Percentiles rank a stretch among this genome's conserved stretches.
Evolutionary conservation across 495 filamentous ascomycete species (phyloP).

Genomic region (Penicillium canescens): DNA sequence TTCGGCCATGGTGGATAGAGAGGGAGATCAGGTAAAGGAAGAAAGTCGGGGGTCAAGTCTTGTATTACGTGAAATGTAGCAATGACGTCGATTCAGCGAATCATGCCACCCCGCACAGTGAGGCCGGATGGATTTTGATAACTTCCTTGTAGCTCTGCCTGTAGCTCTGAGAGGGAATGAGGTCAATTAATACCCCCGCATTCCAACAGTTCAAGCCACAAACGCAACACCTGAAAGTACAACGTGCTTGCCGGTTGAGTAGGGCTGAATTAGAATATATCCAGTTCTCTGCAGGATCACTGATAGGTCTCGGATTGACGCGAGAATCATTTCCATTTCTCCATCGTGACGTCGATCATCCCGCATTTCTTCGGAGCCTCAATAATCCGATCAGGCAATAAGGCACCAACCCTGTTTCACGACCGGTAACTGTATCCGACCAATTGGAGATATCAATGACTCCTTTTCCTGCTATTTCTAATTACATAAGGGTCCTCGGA

Average conservation of each 20-base stretch:
- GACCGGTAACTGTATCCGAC: too few relatives aligned
- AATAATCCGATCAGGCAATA: constrained; percentile 23
- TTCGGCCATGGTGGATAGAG: constrained; percentile 31
- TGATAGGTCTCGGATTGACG: constrained; percentile 4
- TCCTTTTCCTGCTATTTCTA: too few relatives aligned
- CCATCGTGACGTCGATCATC: constrained; percentile 35
- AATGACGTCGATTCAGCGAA: constrained; percentile 28
- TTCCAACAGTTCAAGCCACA: neutral
- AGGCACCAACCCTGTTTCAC: constrained; percentile 10
- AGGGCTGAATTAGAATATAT: neutral
- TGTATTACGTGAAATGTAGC: constrained; percentile 14
- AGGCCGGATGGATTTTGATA: neutral
- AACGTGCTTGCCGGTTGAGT: neutral
- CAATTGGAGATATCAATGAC: too few relatives aligned
- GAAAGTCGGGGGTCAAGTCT: neutral
- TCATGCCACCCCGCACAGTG: constrained; percentile 25
- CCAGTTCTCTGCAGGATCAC: neutral
- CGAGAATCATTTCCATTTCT: constrained; percentile 2
- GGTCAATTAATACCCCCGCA: constrained; percentile 14
- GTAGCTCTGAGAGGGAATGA: neutral
- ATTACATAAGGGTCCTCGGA: too few relatives aligned
- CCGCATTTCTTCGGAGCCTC: constrained; percentile 22
- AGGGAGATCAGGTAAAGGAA: neutral
- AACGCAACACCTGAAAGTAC: neutral
- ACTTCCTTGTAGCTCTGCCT: neutral